Base-by-base conservation (phyloP, 768 basidiomycete species). In the Calocybe gangraenosa region DNA sequence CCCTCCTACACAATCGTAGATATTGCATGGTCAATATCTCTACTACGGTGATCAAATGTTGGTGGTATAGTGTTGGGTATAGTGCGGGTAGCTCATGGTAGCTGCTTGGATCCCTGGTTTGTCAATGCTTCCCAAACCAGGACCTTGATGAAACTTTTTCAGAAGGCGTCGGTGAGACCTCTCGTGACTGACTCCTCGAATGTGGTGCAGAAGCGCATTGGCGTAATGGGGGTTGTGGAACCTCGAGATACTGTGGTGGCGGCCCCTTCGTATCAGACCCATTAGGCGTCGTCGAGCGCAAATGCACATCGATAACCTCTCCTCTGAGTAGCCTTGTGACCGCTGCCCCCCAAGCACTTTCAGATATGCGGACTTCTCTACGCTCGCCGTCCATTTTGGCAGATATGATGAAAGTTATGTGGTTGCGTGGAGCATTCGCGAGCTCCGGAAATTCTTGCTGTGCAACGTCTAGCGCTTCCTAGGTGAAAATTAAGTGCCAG, bases 401-500 rank as follows among this genome's bases (percentile, higher is more conserved):
- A 18, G 53, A 57, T 13, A 75, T 56, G 22, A 64, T 66, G 50
- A 82, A 75, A 3, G 67, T 61, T 4, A 82, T 70, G 1, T 68
- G 66, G 1, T 70, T 59, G 22, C 71, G 64, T 0, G 66, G 53
- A 6, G 73, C 48, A 6, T 56, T 45, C 6, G 51, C 56, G 20
- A 81, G 71, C 28, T 67, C 62, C 1, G 68, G 61, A 28, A 76
- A 82, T 34, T 75, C 78, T 43, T 73, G 66, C 31, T 71, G 68
- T 3, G 75, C 79, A 30, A 73, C 64, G 18, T 67, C 64, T 22
- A 82, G 55, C 0, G 80, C 81, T 63, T 73, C 60, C 79, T 80
- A 33, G 14, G 21, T n/a, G 40, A 18, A 19, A 8, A 14, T 31
- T 20, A 51, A 28, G 41, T 7, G 31, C 7, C 20, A 7, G 13